Conservation (phyloP, 192 early-diverging fungal species). For the Coemansia sp. region DNA sequence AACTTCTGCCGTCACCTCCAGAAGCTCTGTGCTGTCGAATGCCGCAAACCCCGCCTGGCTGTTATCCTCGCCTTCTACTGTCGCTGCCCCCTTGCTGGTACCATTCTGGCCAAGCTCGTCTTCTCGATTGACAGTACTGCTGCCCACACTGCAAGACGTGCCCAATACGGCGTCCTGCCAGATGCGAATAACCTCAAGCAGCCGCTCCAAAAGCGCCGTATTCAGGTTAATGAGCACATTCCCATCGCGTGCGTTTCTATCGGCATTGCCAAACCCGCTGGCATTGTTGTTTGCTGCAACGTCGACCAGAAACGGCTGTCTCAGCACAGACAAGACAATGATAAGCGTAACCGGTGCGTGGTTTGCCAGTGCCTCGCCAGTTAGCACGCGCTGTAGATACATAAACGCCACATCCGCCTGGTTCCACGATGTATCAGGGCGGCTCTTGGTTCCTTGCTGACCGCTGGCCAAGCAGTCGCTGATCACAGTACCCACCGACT, state of each 20-base stretch:
- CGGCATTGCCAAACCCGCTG: background rate
- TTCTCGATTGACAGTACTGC: background rate
- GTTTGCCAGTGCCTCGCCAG: constrained; percentile 14
- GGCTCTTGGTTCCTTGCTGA: background rate
- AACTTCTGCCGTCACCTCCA: constrained; percentile 32
- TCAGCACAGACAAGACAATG: constrained; percentile 25
- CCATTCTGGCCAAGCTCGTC: background rate
- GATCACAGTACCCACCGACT: constrained; percentile 24
- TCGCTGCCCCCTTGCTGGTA: background rate
- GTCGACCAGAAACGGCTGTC: constrained; percentile 5
- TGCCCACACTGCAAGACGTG: background rate
- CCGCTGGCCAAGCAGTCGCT: constrained; percentile 11
- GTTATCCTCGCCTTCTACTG: constrained; percentile 8
- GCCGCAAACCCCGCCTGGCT: constrained; percentile 29
- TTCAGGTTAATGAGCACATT: constrained; percentile 1
- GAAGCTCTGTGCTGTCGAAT: constrained; percentile 35
- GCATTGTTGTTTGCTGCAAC: background rate
- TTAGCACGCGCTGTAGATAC: constrained; percentile 40
- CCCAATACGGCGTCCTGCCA: constrained; percentile 16
- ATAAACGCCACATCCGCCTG: constrained; percentile 40
- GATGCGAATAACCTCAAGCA: constrained; percentile 12
- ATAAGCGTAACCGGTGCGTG: constrained; percentile 31
- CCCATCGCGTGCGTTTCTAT: background rate
- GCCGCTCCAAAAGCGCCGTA: constrained; percentile 1
- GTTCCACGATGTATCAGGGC: constrained; percentile 6